Evolutionary conservation across 495 filamentous ascomycete species (phyloP).

Genomic region (Penicillium silybi): DNA sequence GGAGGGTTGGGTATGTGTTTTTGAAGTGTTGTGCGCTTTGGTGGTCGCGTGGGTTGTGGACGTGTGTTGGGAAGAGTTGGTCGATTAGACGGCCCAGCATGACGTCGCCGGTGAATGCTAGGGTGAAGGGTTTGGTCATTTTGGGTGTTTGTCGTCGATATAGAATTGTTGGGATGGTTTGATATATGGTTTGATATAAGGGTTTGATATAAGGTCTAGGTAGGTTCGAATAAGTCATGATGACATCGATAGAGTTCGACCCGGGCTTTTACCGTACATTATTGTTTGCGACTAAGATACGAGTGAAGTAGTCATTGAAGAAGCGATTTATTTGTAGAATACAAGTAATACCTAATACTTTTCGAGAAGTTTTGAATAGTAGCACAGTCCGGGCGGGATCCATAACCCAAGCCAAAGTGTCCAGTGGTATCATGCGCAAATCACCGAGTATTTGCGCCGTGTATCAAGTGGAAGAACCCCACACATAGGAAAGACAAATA

Average conservation of each 20-base stretch:
- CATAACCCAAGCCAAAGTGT: conserved; percentile 16
- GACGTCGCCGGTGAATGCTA: conserved; percentile 39
- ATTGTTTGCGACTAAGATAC: neutral
- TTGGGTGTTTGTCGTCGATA: neutral
- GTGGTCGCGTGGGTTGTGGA: conserved; percentile 21
- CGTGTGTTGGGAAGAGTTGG: conserved; percentile 34
- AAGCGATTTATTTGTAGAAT: conserved; percentile 15
- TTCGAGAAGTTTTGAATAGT: conserved; percentile 15
- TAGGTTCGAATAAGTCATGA: conserved; percentile 17
- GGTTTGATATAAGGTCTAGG: neutral
- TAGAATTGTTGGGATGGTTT: neutral
- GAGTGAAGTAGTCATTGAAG: neutral
- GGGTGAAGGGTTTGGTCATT: conserved; percentile 20
- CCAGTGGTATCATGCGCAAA: conserved; percentile 28
- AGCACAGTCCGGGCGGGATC: conserved; percentile 14
- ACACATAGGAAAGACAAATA: conserved; percentile 2
- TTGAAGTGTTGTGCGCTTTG: conserved; percentile 14
- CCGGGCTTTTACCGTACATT: neutral
- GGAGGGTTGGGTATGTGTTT: conserved; percentile 11
- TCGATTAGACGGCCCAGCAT: conserved; percentile 46
- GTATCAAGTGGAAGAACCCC: conserved; percentile 15
- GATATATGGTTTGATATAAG: no score
- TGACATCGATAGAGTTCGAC: conserved; percentile 15
- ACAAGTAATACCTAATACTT: conserved; percentile 22
- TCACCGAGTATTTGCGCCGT: conserved; percentile 21